phyloP scores from a whole-genome alignment of 768 basidiomycete species.

The Cystobasidium ongulense region DNA sequence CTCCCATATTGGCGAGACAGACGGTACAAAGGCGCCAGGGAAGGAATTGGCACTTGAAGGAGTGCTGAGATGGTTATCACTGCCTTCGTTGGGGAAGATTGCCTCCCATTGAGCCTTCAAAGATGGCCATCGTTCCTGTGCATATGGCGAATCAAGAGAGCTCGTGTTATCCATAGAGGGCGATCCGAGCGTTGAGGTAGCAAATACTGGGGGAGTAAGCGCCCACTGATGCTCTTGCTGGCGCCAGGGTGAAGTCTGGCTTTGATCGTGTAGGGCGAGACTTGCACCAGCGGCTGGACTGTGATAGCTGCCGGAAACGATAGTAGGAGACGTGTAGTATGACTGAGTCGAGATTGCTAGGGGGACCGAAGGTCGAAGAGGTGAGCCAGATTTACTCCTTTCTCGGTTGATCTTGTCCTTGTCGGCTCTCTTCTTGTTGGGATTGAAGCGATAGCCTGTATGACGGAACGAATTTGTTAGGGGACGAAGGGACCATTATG shows the following conservation, averaged over 20 bases:
- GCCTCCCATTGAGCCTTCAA: not conserved
- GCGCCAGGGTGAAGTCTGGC: not conserved
- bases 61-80: not conserved
- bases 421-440: conserved; percentile 11
- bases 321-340: too few relatives aligned
- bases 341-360: not conserved
- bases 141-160: not conserved
- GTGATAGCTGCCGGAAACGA: not conserved
- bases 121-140: not conserved
- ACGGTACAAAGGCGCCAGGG: not conserved
- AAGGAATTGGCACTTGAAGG: not conserved
- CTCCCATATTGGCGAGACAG: not conserved
- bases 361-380: not conserved
- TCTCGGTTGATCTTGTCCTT: not conserved
- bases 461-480: not conserved
- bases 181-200: not conserved
- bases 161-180: not conserved
- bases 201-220: not conserved
- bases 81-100: not conserved
- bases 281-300: not conserved
- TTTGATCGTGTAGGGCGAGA: not conserved
- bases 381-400: conserved; percentile 7
- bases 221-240: not conserved
- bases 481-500: not conserved
- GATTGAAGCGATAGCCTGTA: conserved; percentile 26